Base-by-base conservation (phyloP, 1,284 basidiomycete species). In the Boletus austroedulis region DNA sequence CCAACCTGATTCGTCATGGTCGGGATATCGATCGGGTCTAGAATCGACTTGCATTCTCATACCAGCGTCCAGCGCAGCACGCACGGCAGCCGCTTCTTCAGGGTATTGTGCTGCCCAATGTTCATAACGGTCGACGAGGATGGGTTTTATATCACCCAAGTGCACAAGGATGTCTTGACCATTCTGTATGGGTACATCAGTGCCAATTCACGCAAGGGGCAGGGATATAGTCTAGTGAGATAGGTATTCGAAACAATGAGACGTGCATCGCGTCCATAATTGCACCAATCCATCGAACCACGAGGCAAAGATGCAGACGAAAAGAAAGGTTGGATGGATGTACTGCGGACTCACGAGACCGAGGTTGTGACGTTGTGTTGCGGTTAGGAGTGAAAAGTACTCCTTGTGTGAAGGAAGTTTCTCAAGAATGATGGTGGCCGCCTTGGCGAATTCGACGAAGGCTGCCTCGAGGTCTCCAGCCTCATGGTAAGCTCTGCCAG, bases 131-230 rank as follows among this genome's bases (percentile, higher is more conserved):
- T 82, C 77, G 38, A 83, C 76, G 19, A 85, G 75, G 14, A 70
- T 64, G 15, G 78, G 78, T 57, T 85, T 85, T 46, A 85, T 73
- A 34, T 78, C 74, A 34, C 77, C 71, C 19, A 85, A 78, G 60
- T 76, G 74, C 59, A 77, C 75, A 34, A 89, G 76, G 53, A 88
- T 87, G 56, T 86, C 81, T 70, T 87, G 83, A 14, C 87, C 87
- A 59, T 89, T 88, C 87, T 89, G 65, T 62, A 45, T 43, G 55
- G 56, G 40, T 7, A 41, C 28, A 64, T 64, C 77, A 75, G 71
- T 44, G 12, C 23, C 34, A 24, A 46, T 61, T 44, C 53, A 54
- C 34, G 47, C 32, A 23, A 55, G 46, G 24, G 26, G 40, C 23
- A 44, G 49, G 41, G 26, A 38, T 21, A 55, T 26, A 31, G 46